phyloP scores from a whole-genome alignment of 306 rosid genomes.

The Abrus precatorius region DNA sequence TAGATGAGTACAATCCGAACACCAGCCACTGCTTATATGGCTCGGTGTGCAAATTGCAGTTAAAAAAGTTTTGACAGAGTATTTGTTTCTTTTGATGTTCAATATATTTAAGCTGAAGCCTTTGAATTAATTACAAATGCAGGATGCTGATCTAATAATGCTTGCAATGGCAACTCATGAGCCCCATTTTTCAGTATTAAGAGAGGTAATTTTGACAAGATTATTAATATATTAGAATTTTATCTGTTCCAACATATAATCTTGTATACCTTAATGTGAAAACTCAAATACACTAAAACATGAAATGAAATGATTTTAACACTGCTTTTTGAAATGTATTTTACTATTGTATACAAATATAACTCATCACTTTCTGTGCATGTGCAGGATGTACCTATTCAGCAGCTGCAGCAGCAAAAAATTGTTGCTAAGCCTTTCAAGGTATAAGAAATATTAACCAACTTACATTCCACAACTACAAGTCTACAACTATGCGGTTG shows the following conservation, averaged over 20 bases:
- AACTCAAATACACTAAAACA: not conserved
- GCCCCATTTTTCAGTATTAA: conserved; percentile 67
- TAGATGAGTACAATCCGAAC: conserved; percentile 57
- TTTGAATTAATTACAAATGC: conserved; percentile 40
- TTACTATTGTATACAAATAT: not conserved
- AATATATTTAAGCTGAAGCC: not conserved
- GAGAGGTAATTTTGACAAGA: conserved; percentile 59
- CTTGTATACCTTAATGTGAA: not conserved
- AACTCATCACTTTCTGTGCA: not conserved
- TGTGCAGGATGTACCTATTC: conserved; percentile 39
- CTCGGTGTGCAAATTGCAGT: conserved; percentile 42
- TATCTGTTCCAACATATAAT: not conserved
- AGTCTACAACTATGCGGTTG: not conserved
- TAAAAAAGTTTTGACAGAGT: not conserved
- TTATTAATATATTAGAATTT: too few relatives aligned
- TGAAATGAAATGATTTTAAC: not conserved
- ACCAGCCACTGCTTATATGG: conserved; percentile 72
- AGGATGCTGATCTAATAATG: conserved; percentile 78
- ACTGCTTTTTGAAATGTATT: not conserved
- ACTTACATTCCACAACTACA: not conserved
- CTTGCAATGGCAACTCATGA: conserved; percentile 68
- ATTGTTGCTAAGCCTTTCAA: conserved; percentile 43
- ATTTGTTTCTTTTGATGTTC: not conserved
- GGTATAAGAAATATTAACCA: conserved; percentile 58
- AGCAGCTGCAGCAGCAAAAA: not conserved